Evolutionary conservation across 176 grass and related monocot species (phyloP).

Genomic region (Oryza coarctata): DNA sequence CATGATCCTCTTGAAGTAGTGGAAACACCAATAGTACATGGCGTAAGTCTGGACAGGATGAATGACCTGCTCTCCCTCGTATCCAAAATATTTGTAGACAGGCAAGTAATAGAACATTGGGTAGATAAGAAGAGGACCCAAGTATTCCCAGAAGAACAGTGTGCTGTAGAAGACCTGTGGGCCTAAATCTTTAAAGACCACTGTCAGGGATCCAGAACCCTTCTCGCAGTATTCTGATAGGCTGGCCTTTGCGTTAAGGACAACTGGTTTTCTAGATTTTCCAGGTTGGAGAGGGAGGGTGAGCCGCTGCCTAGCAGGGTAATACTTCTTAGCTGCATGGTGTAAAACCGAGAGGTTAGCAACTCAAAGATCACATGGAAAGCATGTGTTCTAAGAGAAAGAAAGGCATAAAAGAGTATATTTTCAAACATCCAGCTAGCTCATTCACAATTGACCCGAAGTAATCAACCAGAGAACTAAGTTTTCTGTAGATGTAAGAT

Average conservation of each 20-base stretch:
- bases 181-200: slow-evolving; percentile 94
- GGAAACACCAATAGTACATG: slow-evolving; percentile 91
- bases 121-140: slow-evolving; percentile 83
- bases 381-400: background rate
- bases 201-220: slow-evolving; percentile 58
- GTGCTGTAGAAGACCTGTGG: slow-evolving; percentile 76
- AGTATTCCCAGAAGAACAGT: slow-evolving; percentile 92
- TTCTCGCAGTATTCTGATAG: slow-evolving; percentile 79
- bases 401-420: background rate
- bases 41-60: slow-evolving; percentile 89
- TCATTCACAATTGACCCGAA: background rate
- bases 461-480: slow-evolving; percentile 28
- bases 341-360: slow-evolving; percentile 13
- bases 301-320: slow-evolving; percentile 81
- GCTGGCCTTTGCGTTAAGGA: slow-evolving; percentile 64
- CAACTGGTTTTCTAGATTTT: slow-evolving; percentile 56
- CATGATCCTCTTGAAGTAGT: slow-evolving; percentile 95
- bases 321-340: slow-evolving; percentile 82
- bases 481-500: background rate
- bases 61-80: slow-evolving; percentile 58
- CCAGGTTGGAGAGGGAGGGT: slow-evolving; percentile 67
- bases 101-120: slow-evolving; percentile 90
- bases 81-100: slow-evolving; percentile 81
- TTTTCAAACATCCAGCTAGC: background rate
- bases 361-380: background rate